These are phyloP conservation scores for Pisolithus marmoratus DNA, from an alignment of 768 basidiomycete genomes.

Conservation along the genomic window DNA sequence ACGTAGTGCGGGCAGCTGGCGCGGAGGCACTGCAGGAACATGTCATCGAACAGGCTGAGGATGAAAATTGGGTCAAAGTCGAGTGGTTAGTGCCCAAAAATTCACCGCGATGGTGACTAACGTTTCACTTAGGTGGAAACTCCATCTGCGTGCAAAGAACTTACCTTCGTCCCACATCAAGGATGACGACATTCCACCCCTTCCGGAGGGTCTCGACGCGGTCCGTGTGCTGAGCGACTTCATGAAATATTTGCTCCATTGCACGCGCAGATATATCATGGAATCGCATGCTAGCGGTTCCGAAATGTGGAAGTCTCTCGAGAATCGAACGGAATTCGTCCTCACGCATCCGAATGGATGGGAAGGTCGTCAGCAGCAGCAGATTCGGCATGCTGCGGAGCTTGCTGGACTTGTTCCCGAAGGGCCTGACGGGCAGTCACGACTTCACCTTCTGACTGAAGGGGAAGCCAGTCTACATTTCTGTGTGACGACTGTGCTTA, in stretches of 20 bases:
- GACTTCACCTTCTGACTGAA: conserved; percentile 22
- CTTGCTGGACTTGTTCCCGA: conserved; percentile 18
- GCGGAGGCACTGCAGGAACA: conserved; percentile 35
- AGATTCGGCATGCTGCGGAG: conserved; percentile 22
- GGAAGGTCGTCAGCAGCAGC: conserved; percentile 25
- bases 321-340: conserved; percentile 16
- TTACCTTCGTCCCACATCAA: conserved; percentile 17
- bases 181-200: conserved; percentile 17
- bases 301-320: conserved; percentile 19
- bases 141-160: conserved; percentile 30
- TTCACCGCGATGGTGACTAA: too few species aligned
- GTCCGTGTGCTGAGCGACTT: conserved; percentile 22
- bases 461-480: conserved; percentile 24
- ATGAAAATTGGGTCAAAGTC: conserved; percentile 31
- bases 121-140: conserved; percentile 23
- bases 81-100: conserved; percentile 29
- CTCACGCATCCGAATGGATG: conserved; percentile 28
- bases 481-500: conserved; percentile 40
- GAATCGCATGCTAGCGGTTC: conserved; percentile 23
- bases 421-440: conserved; percentile 5
- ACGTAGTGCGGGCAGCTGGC: conserved; percentile 35
- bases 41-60: conserved; percentile 33
- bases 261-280: conserved; percentile 17
- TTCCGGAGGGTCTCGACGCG: conserved; percentile 16
- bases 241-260: conserved; percentile 21